These are phyloP conservation scores for Harrya chromipes DNA, from an alignment of 768 basidiomycete species.

Conservation along the genomic window DNA sequence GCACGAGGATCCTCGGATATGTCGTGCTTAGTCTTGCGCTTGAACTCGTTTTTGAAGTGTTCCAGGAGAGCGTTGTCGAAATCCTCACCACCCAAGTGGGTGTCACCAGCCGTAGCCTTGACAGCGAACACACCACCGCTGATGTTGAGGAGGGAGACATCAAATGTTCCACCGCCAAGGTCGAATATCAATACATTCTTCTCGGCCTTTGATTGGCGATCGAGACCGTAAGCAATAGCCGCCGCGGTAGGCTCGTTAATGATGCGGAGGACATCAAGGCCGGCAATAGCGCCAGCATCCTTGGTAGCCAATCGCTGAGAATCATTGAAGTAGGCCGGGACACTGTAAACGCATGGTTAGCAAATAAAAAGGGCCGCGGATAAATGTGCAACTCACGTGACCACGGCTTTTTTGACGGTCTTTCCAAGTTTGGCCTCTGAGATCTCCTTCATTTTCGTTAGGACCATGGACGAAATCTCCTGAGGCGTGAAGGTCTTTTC, in stretches of 20 bases:
- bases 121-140: conserved; percentile 98
- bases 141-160: conserved; percentile 98
- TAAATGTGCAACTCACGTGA: conserved; percentile 68
- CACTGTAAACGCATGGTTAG: conserved; percentile 39
- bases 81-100: conserved; percentile 99
- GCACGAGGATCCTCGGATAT: conserved; percentile 97
- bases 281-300: conserved; percentile 97
- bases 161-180: conserved; percentile 99
- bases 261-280: conserved; percentile 99
- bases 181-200: conserved; percentile 99
- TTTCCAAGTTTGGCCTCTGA: conserved; percentile 99
- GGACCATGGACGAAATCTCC: conserved; percentile 99
- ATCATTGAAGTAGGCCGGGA: conserved; percentile 99
- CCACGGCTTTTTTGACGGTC: conserved; percentile 97
- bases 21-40: conserved; percentile 94
- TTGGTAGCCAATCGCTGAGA: conserved; percentile 99
- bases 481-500: conserved; percentile 96
- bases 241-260: conserved; percentile 99
- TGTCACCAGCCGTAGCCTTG: conserved; percentile 99
- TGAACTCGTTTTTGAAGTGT: conserved; percentile 99
- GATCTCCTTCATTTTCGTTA: conserved; percentile 99
- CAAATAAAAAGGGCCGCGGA: conserved; percentile 1
- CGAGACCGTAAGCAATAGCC: conserved; percentile 98
- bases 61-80: conserved; percentile 98
- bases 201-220: conserved; percentile 91